Percentiles rank a stretch among this genome's conserved stretches.
Conservation (phyloP, 1,139 yeast genomes). For the Hansenula lynferdii region DNA sequence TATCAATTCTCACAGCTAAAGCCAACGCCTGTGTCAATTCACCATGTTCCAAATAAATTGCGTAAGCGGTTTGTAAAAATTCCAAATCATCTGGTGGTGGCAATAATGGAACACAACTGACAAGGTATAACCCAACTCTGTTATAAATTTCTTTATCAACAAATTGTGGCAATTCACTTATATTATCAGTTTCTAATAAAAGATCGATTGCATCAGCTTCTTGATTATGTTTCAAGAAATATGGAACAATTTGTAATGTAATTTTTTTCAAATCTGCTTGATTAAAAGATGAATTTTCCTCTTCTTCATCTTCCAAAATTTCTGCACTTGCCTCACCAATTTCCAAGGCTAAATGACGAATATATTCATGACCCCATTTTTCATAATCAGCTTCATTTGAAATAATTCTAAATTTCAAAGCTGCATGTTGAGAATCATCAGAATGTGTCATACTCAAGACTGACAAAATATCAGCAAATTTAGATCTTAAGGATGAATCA, state of each 20-base stretch:
- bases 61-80: constrained; percentile 85
- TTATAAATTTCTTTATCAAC: constrained; percentile 83
- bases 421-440: constrained; percentile 76
- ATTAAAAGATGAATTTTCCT: constrained; percentile 28
- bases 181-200: constrained; percentile 80
- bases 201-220: constrained; percentile 98
- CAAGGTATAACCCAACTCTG: constrained; percentile 92
- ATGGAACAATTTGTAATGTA: constrained; percentile 79
- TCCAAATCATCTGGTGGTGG: constrained; percentile 93
- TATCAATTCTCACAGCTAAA: constrained; percentile 85
- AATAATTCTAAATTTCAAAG: constrained; percentile 74
- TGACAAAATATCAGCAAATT: constrained; percentile 80
- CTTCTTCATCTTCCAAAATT: constrained; percentile 50
- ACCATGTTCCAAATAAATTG: constrained; percentile 75
- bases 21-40: constrained; percentile 88
- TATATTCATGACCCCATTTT: constrained; percentile 98
- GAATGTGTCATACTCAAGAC: constrained; percentile 95
- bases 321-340: constrained; percentile 84
- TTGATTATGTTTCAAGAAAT: constrained; percentile 90
- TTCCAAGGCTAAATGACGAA: constrained; percentile 92
- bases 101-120: constrained; percentile 89
- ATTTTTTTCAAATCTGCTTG: constrained; percentile 50
- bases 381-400: constrained; percentile 60
- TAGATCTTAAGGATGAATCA: constrained; percentile 32
- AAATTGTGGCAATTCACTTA: constrained; percentile 75